Percentiles rank a stretch among this genome's conserved stretches.
These are phyloP conservation scores for Nymphaea thermarum DNA, from an alignment of 164 flowering plant species.

Conservation along the genomic window DNA sequence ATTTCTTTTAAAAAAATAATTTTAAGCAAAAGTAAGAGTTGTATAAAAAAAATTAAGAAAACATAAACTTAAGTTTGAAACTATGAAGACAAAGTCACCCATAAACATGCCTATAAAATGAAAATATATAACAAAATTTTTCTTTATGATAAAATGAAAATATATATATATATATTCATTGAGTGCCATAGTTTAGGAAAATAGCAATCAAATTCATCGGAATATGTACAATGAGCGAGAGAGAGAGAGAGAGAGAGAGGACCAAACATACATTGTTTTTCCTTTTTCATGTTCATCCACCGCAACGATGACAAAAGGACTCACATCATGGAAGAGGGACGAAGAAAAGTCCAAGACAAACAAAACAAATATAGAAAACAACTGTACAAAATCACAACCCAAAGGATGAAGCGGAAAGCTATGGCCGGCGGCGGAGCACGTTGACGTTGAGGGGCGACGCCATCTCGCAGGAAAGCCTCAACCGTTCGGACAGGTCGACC, in stretches of 20 bases:
- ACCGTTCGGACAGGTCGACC: slow-evolving; percentile 34
- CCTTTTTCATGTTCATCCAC: neutral
- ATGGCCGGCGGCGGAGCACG: slow-evolving; percentile 15
- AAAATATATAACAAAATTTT: too few relatives aligned
- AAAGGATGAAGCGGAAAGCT: neutral
- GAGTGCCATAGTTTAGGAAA: neutral
- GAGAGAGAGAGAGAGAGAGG: too few relatives aligned
- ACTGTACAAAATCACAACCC: neutral
- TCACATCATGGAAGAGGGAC: neutral
- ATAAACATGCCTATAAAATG: too few relatives aligned
- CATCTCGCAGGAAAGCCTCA: slow-evolving; percentile 56
- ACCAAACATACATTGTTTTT: too few relatives aligned
- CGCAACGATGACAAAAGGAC: neutral
- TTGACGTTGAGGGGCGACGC: slow-evolving; percentile 25
- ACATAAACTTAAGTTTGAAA: too few relatives aligned
- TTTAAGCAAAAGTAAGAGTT: too few relatives aligned
- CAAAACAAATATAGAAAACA: neutral
- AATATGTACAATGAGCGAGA: too few relatives aligned
- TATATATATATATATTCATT: neutral
- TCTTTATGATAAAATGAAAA: too few relatives aligned
- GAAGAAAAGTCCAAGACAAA: neutral
- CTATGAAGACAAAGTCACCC: too few relatives aligned
- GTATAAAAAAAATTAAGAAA: too few relatives aligned
- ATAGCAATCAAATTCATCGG: neutral
- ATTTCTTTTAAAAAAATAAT: too few relatives aligned